Percentiles rank a stretch among this genome's conserved stretches.
phyloP scores from a whole-genome alignment of 2,329 filamentous ascomycete genomes.

The Xylariaceae sp. region DNA sequence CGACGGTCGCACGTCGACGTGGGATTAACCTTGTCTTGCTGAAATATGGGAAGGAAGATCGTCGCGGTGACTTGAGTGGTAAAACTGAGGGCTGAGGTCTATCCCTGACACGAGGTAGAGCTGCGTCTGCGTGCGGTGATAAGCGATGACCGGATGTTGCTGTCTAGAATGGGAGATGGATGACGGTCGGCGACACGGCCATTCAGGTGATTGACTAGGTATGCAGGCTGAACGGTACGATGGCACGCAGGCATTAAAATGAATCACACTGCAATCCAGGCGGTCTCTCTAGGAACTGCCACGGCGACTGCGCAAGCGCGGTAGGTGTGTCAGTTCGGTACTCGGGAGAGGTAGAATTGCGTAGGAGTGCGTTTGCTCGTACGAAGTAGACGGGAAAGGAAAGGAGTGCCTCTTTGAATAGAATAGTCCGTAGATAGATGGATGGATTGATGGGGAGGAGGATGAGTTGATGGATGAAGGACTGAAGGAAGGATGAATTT shows the following conservation, averaged over 20 bases:
- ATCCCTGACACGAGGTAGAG: constrained; percentile 3
- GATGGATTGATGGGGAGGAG: background rate
- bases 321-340: constrained; percentile 30
- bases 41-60: constrained; percentile 14
- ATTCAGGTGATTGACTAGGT: constrained; percentile 12
- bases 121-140: constrained; percentile 6
- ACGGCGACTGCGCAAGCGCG: constrained; percentile 30
- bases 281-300: constrained; percentile 12
- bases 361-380: constrained; percentile 1
- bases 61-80: constrained; percentile 9
- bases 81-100: constrained; percentile 7
- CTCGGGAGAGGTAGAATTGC: background rate
- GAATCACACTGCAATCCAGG: constrained; percentile 15
- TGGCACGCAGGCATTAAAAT: constrained; percentile 5
- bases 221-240: constrained; percentile 10
- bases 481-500: background rate
- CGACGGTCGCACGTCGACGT: constrained; percentile 4
- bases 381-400: background rate
- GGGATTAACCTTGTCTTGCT: constrained; percentile 9
- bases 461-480: background rate
- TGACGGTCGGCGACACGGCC: constrained; percentile 6
- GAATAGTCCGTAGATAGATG: background rate
- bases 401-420: background rate
- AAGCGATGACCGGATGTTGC: constrained; percentile 11
- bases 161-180: constrained; percentile 6